Conservation (phyloP, 2,329 filamentous ascomycete genomes). For the Thelonectria olida region DNA sequence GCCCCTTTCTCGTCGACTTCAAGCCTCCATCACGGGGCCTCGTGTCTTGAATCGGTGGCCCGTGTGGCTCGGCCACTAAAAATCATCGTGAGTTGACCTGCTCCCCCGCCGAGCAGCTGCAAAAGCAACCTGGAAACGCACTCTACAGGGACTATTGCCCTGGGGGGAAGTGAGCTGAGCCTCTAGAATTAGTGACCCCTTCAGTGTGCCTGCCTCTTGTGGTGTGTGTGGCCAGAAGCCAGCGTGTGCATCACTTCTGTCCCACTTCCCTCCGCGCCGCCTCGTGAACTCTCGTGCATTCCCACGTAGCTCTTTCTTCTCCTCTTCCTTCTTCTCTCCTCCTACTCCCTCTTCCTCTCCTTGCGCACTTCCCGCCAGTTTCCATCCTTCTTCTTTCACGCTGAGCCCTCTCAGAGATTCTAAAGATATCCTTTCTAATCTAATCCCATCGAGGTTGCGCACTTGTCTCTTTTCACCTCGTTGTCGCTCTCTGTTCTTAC, state of each 20-base stretch:
- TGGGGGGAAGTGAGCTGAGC: too few relatives aligned
- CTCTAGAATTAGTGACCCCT: too few relatives aligned
- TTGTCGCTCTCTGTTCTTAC: slow-evolving; percentile 34
- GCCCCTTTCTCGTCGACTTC: slow-evolving; percentile 33
- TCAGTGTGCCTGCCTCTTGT: not conserved
- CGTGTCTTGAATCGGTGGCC: slow-evolving; percentile 37
- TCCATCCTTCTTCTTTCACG: slow-evolving; percentile 4
- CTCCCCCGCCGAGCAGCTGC: too few relatives aligned
- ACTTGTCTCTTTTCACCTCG: slow-evolving; percentile 33
- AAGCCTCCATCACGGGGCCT: slow-evolving; percentile 30
- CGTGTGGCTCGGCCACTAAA: slow-evolving; percentile 13
- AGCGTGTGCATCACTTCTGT: slow-evolving; percentile 10
- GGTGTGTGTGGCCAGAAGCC: slow-evolving; percentile 4
- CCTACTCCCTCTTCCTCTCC: not conserved
- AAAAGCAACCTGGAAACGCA: not conserved
- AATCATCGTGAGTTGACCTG: not conserved
- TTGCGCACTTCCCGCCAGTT: slow-evolving; percentile 15
- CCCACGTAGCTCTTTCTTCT: slow-evolving; percentile 39
- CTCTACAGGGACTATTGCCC: too few relatives aligned
- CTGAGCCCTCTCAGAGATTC: slow-evolving; percentile 24
- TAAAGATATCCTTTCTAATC: slow-evolving; percentile 38
- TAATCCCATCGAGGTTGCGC: slow-evolving; percentile 38
- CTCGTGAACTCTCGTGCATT: slow-evolving; percentile 32
- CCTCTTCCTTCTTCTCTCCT: slow-evolving; percentile 17
- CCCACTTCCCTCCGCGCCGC: slow-evolving; percentile 19